Evolutionary conservation across 306 rosid species (phyloP), one percentile per base, ranked within the genome.

Genomic region (Vigna hirtella): DNA sequence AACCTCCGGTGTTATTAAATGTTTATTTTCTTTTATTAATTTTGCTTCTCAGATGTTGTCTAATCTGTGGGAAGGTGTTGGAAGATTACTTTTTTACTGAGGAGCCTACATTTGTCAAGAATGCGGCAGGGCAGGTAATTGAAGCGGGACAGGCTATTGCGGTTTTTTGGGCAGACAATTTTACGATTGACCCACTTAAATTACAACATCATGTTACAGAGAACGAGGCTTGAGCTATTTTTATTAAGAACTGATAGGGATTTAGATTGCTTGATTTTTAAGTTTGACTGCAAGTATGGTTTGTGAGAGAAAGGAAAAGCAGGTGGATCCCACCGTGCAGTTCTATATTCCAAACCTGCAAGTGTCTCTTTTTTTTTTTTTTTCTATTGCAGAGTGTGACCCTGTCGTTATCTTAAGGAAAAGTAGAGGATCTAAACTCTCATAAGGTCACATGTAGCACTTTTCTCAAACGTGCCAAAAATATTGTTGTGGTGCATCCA

Each of bases 31-130:
- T 64, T 64, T 9, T 9, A 42, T 42, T 9, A 42, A 42, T 42
- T 55, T 66, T 40, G 30, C 12, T 66, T 63, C 8, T 64, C 83
- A 81, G 81, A 49, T 50, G 47, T 48, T 81, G 84, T 75, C n/a
- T 4, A 7, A 1, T 26, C 14, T 74, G 84, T 81, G 84, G 84
- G 55, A 75, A 26, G 57, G 81, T 81, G 76, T 69, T 81, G 84
- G 77, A 74, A 48, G 77, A 81, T 16, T 55, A 18, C 7, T 13
- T 3, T 67, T 75, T 48, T 47, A 20, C 76, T 8, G 26, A 57
- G 43, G 84, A 81, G 64, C 56, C 84, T 0, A 36, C 66, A 4
- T 81, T 81, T 81, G 48, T 59, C 40, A 81, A 74, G 77, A 57
- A 58, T 34, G 26, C 77, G 0, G 49, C 55, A 1, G 84, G 81